phyloP scores from a whole-genome alignment of 306 rosid genomes.

The Boehmeria nivea region DNA sequence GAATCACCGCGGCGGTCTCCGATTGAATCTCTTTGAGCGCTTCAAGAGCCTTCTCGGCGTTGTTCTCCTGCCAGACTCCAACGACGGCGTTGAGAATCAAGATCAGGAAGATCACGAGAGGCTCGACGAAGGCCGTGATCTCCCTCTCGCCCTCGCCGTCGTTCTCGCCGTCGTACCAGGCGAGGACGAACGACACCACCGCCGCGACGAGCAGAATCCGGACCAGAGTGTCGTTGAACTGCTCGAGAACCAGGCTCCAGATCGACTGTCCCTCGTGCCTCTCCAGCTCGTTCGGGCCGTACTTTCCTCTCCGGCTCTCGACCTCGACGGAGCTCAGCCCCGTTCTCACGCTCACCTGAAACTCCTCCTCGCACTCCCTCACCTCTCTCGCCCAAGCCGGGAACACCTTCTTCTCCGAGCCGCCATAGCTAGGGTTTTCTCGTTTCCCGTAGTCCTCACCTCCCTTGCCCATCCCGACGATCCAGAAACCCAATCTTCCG shows the following conservation, averaged over 20 bases:
- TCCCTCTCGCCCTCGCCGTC: constrained; percentile 40
- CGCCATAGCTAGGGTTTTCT: constrained; percentile 12
- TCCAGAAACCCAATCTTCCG: too few relatives aligned
- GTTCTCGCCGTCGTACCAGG: constrained; percentile 71
- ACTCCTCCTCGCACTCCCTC: constrained; percentile 60
- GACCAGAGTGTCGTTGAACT: constrained; percentile 83
- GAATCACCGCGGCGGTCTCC: constrained; percentile 62
- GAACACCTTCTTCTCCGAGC: constrained; percentile 23
- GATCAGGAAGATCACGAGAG: constrained; percentile 46
- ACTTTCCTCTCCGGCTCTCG: constrained; percentile 41
- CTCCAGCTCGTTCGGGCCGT: constrained; percentile 76
- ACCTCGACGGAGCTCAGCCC: constrained; percentile 51
- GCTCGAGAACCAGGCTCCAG: constrained; percentile 59
- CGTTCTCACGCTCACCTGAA: constrained; percentile 38
- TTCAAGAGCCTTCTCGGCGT: constrained; percentile 91
- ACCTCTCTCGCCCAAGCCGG: constrained; percentile 72
- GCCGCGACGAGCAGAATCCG: constrained; percentile 84
- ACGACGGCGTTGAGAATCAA: constrained; percentile 57
- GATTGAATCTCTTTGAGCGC: constrained; percentile 93
- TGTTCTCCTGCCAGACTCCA: constrained; percentile 92
- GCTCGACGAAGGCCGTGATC: constrained; percentile 53
- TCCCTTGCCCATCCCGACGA: constrained; percentile 25
- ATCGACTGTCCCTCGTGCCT: constrained; percentile 79
- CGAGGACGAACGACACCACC: constrained; percentile 73
- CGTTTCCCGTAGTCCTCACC: constrained; percentile 39